Evolutionary conservation across 2,329 filamentous ascomycete species (phyloP), one percentile per base, ranked within the genome.

Genomic region (Neonectria faginata): DNA sequence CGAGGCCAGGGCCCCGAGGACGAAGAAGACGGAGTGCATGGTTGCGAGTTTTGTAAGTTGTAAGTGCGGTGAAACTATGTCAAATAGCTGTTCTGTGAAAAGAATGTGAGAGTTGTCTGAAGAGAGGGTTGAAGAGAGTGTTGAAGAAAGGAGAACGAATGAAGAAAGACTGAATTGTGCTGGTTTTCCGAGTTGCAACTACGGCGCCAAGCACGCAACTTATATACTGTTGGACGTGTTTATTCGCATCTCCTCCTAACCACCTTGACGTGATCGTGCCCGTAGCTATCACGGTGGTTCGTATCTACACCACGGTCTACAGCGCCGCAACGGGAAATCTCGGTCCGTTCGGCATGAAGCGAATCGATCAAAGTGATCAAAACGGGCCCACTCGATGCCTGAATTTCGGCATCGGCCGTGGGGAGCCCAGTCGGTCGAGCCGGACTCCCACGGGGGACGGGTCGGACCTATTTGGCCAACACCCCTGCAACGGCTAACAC

Each of bases 1-100:
- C 22, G 75, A 70, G 14, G 71, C 73, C 39, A 78, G 60, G 61
- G 76, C 72, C 48, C 73, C 65, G 57, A 78, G 67, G n/a, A 74
- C 57, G 45, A 76, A 14, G 8, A 76, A 36, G 33, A 68, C 62
- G 18, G 66, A 69, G 31, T 62, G 36, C 67, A 70, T 60, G 41
- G 33, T 57, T 55, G 42, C 2, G 41, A 39, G 36, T 10, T 31
- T 57, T 55, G 42, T 2, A 33, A 39, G 36, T 11, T 31, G 5
- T 47, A 53, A 51, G 18, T 52, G 29, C 8, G 33, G 25, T 20
- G 36, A 27, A n/a, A 22, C 14, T 42, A 56, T 48, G 27, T 50
- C 29, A 50, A 29, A 41, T 36, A 16, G 44, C n/a, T 18, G 8
- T 41, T n/a, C 36, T n/a, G 14, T 55, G 57, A 56, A 27, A 27